Percentiles rank a stretch among this genome's conserved stretches.
phyloP scores from a whole-genome alignment of 306 rosid genomes.

The cucumber (Cucumis sativus) region Cucumber_9930_V3 NC_026660.2:3046501-3047000 shows the following conservation, averaged over 20 bases:
- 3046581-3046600: conserved; percentile 5
- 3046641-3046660: conserved; percentile 7
- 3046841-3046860: too few species aligned
- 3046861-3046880: too few species aligned
- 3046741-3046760: conserved; percentile 2
- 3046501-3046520: conserved; percentile 3
- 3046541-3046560: not conserved
- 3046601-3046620: conserved; percentile 1
- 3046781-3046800: not conserved
- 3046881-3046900: too few species aligned
- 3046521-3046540: conserved; percentile 2
- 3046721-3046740: not conserved
- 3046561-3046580: not conserved
- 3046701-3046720: conserved; percentile 2
- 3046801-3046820: conserved; percentile 7
- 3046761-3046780: conserved; percentile 2
- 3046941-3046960: too few species aligned
- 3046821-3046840: not conserved
- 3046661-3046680: conserved; percentile 1
- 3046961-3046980: too few species aligned
- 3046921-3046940: too few species aligned
- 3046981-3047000: too few species aligned
- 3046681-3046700: conserved; percentile 3
- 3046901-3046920: too few species aligned
- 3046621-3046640: conserved; percentile 1